Base-by-base conservation (phyloP, 1,139 yeast species). In the Protomyces gravidus region DNA sequence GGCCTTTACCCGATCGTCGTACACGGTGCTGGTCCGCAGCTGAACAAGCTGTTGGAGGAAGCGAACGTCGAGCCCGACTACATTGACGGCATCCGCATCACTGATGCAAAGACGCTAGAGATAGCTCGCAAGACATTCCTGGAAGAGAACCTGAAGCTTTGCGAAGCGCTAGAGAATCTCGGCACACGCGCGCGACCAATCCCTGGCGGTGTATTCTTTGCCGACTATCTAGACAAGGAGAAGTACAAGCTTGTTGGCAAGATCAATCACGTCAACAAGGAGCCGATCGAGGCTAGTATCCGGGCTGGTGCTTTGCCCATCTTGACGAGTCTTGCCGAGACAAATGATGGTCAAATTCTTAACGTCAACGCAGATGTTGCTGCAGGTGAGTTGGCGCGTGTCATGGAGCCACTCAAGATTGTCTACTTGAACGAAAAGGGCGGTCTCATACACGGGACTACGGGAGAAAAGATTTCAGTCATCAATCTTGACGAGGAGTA, bases 1-100 rank as follows among this genome's bases (percentile, higher is more conserved):
- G 99, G 99, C 6, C 80, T 92, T 66, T 92, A 90, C 70, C 99
- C 99, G 21, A 89, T 92, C 65, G 96, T 92, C 23, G 80, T 94
- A 63, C 99, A 92, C 71, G 99, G 99, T 46, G 92, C 98, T 1
- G 99, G 99, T 26, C 99, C 99, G 11, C 99, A 92, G 74, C 94
- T 92, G 75, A 92, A 92, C 71, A 95, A 87, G 68, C 81, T 89
- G 67, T 79, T 92, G 64, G 98, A 92, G 73, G 84, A 85, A 56
- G 96, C 89, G 72, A 97, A 97, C 28, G 89, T 94, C 45, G 96
- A 88, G 71, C 98, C 99, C 1, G 90, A 87, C 67, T 92, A 92
- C 72, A 86, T 85, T 65, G 97, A 92, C 70, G 99, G 99, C 17
- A 92, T 94, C 68, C 83, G 99, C 70, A 89, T 92, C 72, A 92